A percentile compares a stretch with the other conserved stretches of the same genome.
phyloP scores from a whole-genome alignment of 805 yeast species.

The Jamesozyma lodderae region DNA sequence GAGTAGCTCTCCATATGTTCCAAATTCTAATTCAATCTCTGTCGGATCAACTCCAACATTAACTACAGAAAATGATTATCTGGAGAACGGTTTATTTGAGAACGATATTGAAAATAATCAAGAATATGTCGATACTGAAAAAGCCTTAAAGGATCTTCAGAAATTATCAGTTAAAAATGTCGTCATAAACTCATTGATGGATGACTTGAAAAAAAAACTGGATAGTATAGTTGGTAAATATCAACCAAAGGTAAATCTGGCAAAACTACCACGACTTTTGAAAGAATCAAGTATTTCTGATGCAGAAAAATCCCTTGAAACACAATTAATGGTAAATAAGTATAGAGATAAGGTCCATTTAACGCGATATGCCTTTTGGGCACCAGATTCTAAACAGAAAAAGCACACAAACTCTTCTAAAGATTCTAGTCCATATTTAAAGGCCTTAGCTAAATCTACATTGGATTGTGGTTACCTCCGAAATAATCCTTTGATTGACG shows the following conservation, averaged over 20 bases:
- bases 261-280: conserved; percentile 3
- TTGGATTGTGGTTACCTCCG: conserved; percentile 7
- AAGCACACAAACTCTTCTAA: too few relatives aligned
- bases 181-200: conserved; percentile 10
- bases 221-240: conserved; percentile 9
- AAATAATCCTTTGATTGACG: conserved; percentile 23
- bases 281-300: conserved; percentile 1
- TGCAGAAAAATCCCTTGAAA: conserved; percentile 20
- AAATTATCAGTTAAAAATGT: conserved; percentile 8
- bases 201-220: conserved; percentile 13
- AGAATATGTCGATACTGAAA: conserved; percentile 11
- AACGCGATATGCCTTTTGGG: conserved; percentile 15
- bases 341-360: conserved; percentile 17
- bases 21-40: too few relatives aligned
- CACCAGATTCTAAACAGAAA: conserved; percentile 1
- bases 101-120: conserved; percentile 15
- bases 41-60: too few relatives aligned
- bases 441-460: too few relatives aligned
- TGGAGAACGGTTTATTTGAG: conserved; percentile 18
- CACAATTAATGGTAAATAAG: conserved; percentile 24
- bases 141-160: conserved; percentile 12
- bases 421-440: background rate
- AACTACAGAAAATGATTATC: too few relatives aligned
- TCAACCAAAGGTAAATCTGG: conserved; percentile 17
- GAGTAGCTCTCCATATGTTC: too few relatives aligned